phyloP scores from a whole-genome alignment of 1,284 basidiomycete genomes.

The Papiliotrema nemorosa region DNA sequence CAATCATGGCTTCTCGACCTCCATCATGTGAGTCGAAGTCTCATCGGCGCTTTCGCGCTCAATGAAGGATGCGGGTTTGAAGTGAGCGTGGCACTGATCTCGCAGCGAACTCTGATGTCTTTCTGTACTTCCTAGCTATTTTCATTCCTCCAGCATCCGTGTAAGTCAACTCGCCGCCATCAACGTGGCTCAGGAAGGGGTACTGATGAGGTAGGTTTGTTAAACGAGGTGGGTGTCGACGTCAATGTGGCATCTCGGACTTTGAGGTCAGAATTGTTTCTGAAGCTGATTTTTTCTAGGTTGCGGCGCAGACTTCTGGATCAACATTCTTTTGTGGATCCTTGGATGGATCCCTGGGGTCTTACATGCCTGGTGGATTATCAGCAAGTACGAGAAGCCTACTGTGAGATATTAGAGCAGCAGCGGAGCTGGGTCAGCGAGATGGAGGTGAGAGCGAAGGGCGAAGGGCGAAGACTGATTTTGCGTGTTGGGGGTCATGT shows the following conservation, averaged over 20 bases:
- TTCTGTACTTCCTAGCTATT: constrained; percentile 26
- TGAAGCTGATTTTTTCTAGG: not conserved
- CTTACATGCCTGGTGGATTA: constrained; percentile 29
- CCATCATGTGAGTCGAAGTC: no score
- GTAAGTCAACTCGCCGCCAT: no score
- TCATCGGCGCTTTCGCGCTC: no score
- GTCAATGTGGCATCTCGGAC: not conserved
- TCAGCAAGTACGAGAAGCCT: constrained; percentile 18
- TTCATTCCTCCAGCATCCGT: constrained; percentile 24
- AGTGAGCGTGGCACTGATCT: no score
- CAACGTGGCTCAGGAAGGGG: no score
- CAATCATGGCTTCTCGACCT: no score
- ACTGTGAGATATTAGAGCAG: not conserved
- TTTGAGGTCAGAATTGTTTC: not conserved
- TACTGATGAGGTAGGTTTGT: no score
- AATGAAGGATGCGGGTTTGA: no score
- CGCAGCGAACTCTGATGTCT: constrained; percentile 17
- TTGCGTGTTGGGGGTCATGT: no score
- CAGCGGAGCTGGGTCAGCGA: no score
- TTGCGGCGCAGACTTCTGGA: constrained; percentile 13
- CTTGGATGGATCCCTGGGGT: constrained; percentile 15
- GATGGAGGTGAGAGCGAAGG: no score
- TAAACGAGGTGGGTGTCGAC: constrained; percentile 11
- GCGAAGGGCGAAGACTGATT: no score
- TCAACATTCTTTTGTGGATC: constrained; percentile 24